phyloP scores from a whole-genome alignment of 805 yeast species.

The Teunomyces gatunensis region DNA sequence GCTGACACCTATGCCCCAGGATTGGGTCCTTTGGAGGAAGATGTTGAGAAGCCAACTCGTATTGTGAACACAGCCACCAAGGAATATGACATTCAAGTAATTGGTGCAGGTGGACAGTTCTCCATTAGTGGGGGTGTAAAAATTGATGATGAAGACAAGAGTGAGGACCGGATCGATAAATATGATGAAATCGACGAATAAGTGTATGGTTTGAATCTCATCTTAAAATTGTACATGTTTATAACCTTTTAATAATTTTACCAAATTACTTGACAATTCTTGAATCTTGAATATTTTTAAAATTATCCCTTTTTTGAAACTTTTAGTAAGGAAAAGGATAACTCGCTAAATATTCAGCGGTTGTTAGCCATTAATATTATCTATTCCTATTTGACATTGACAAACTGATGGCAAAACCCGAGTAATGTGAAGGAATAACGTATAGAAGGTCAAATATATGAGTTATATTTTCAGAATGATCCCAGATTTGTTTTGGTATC shows the following conservation, averaged over 20 bases:
- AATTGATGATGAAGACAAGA: constrained; percentile 49
- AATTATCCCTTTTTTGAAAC: too few species aligned
- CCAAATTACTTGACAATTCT: not conserved
- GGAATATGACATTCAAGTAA: constrained; percentile 61
- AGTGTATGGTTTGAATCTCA: not conserved
- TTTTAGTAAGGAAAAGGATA: too few species aligned
- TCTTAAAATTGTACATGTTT: not conserved
- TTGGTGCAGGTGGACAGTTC: constrained; percentile 97
- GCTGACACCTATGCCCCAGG: constrained; percentile 97
- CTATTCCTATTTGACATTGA: too few species aligned
- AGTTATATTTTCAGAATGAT: too few species aligned
- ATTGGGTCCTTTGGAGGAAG: constrained; percentile 86
- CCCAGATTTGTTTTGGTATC: too few species aligned
- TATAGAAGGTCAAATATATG: too few species aligned
- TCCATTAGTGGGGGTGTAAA: constrained; percentile 82
- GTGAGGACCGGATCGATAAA: constrained; percentile 49
- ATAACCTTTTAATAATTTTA: not conserved
- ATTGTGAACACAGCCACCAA: constrained; percentile 93
- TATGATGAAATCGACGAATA: constrained; percentile 50
- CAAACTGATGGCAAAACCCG: too few species aligned
- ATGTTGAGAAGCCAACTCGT: constrained; percentile 83
- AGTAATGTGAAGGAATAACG: too few species aligned
- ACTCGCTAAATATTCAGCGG: too few species aligned
- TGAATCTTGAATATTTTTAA: too few species aligned
- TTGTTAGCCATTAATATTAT: too few species aligned